Evolutionary conservation across 2,329 filamentous ascomycete genomes (phyloP), one percentile per base, ranked within the genome.

Genomic region (Aspergillus sp.): DNA sequence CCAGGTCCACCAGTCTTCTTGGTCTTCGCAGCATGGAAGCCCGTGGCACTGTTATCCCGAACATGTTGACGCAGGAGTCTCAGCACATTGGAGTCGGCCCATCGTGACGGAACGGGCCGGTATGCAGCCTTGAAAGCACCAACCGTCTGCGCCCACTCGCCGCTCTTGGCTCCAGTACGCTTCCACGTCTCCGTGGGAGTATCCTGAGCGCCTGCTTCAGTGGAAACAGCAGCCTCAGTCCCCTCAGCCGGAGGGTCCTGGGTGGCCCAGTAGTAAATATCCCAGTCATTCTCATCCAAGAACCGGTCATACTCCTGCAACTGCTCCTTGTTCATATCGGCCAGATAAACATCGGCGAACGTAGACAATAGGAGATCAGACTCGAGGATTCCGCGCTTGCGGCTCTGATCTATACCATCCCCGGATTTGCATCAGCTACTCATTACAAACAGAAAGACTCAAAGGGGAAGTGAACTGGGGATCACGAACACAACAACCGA

Each of bases 251-350:
- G 72, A 5, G 88, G 83, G 68, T 92, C 88, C 78, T 99, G 95
- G 15, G 95, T 99, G 3, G 91, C 92, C 95, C 95, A 99, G 84
- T 99, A 99, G 83, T 99, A 99, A 63, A 99, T 97, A 76, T 99
- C 95, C 95, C 95, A 99, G 81, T 99, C 95, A 78, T 99, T 99
- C 80, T 99, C 95, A 78, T 99, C 95, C 59, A 99, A 87, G 82
- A 99, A 96, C 27, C 84, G 81, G 76, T 98, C 94, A 81, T 95
- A 98, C 77, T 96, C 86, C 69, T 85, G 78, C 68, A 98, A 87
- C 73, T 96, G 90, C 54, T 82, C 77, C 5, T 81, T 77, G 1
- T 85, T 86, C 91, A 99, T 96, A 62, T 80, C 81, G 47, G 83
- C 81, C 21, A 99, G 88, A 77, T 96, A 84, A 57, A 83, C 81